Base-by-base conservation (phyloP, 495 filamentous ascomycete genomes). In the Podospora sp. region DNA sequence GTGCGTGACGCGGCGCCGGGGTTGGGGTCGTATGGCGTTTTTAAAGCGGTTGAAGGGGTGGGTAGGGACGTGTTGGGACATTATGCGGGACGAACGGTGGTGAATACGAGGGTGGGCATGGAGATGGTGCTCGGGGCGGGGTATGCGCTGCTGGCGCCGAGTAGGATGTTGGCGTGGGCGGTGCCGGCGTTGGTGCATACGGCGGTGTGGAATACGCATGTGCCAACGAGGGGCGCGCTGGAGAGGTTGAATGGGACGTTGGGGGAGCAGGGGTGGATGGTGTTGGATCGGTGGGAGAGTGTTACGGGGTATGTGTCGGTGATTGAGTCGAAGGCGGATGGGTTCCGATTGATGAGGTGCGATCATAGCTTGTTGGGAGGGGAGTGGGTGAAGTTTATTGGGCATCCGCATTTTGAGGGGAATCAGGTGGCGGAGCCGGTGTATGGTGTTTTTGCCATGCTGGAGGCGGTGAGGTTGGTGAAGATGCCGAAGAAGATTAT, bases 331-430 rank as follows among this genome's bases (percentile, higher is more conserved):
- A 65, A 84, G 9, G 77, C 89, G 9, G 83, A 88, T 21, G 85
- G 87, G 5, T 97, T 91, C 79, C 85, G 93, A 0, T 87, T 94
- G 14, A 85, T 99, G 87, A 86, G 95, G 59, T 97, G 93, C 72
- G 95, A 97, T 72, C 95, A 99, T 73, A 95, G 91, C 67, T 80
- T 99, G 24, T 86, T 99, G 6, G 95, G 95, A 35, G 95, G 95
- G n/a, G 92, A 97, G 72, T 99, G 94, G 94, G 81, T 88, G 25
- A 83, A 84, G 36, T 84, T 87, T 20, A 55, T 74, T 12, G 69
- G 65, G 0, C 60, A 70, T 49, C 65, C 63, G 0, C 69, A 53
- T 35, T 73, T 82, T 77, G 62, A 73, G 40, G 80, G 83, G 6
- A 81, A 79, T 50, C 78, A 82, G 35, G 81, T 90, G 21, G 86